Conservation (phyloP, 2,329 filamentous ascomycete species). For the Fusarium virguliforme region DNA sequence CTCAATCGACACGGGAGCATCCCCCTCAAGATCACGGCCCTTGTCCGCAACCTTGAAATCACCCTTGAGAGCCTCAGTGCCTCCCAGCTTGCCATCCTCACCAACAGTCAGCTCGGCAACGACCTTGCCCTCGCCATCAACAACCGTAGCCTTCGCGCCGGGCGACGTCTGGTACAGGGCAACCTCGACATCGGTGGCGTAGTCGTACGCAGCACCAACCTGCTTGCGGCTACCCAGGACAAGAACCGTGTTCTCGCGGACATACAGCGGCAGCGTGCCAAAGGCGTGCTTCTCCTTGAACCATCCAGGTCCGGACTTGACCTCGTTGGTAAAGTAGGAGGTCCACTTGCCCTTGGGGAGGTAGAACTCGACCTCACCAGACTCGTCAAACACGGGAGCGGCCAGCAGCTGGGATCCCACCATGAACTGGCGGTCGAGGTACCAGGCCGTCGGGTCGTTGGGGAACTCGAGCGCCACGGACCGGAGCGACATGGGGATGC, state of each 20-base stretch:
- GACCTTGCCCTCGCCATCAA: slow-evolving; percentile 61
- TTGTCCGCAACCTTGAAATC: slow-evolving; percentile 46
- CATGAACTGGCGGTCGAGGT: slow-evolving; percentile 81
- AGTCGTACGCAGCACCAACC: slow-evolving; percentile 65
- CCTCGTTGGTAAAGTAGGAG: slow-evolving; percentile 64
- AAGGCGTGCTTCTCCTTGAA: slow-evolving; percentile 74
- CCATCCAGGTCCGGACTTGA: slow-evolving; percentile 69
- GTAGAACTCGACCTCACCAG: slow-evolving; percentile 77
- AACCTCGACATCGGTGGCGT: slow-evolving; percentile 64
- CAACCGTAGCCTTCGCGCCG: slow-evolving; percentile 61
- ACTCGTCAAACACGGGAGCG: slow-evolving; percentile 75
- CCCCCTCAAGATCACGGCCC: slow-evolving; percentile 49
- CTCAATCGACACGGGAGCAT: slow-evolving; percentile 50
- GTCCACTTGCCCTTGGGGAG: slow-evolving; percentile 67
- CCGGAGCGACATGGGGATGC: slow-evolving; percentile 74
- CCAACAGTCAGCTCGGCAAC: slow-evolving; percentile 61
- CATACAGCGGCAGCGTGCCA: slow-evolving; percentile 71
- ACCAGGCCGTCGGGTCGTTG: slow-evolving; percentile 77
- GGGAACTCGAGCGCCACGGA: slow-evolving; percentile 81
- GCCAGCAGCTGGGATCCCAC: slow-evolving; percentile 76
- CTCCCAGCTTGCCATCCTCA: slow-evolving; percentile 59
- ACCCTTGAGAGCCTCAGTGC: slow-evolving; percentile 60
- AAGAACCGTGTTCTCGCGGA: slow-evolving; percentile 69
- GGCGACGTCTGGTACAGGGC: slow-evolving; percentile 61
- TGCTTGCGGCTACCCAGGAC: slow-evolving; percentile 61